A percentile compares a stretch with the other conserved stretches of the same genome.
These are phyloP conservation scores for Austroboletus niveus DNA, from an alignment of 1,284 basidiomycete genomes.

Conservation along the genomic window DNA sequence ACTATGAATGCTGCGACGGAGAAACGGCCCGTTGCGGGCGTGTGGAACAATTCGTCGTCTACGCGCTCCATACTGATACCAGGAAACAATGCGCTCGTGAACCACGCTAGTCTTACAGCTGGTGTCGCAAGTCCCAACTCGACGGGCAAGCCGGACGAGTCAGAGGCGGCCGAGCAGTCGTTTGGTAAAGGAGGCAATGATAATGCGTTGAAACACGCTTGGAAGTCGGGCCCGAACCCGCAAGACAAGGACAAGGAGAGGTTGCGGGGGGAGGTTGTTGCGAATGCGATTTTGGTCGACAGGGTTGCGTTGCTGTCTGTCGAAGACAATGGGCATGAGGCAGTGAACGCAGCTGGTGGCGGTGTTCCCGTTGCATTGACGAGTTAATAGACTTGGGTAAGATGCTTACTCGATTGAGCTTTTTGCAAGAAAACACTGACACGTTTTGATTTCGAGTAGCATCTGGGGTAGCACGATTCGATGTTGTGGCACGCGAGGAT, in stretches of 20 bases:
- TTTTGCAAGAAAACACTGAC: conserved; percentile 3
- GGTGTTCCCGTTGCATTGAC: conserved; percentile 21
- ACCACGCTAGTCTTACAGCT: conserved; percentile 32
- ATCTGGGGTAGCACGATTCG: conserved; percentile 7
- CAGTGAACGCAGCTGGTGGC: conserved; percentile 16
- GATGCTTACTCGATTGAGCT: neutral
- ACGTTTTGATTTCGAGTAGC: conserved; percentile 11
- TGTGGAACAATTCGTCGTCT: conserved; percentile 64
- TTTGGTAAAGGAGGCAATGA: conserved; percentile 50
- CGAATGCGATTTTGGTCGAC: conserved; percentile 36
- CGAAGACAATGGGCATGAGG: conserved; percentile 20
- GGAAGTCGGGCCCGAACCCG: neutral
- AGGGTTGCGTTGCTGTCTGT: conserved; percentile 28
- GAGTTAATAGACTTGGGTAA: conserved; percentile 28
- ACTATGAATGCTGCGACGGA: conserved; percentile 43
- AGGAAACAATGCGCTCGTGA: conserved; percentile 34
- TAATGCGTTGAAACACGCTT: conserved; percentile 30
- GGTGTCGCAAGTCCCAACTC: conserved; percentile 10
- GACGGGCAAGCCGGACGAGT: conserved; percentile 42
- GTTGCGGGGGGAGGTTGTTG: conserved; percentile 33
- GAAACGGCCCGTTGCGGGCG: conserved; percentile 57
- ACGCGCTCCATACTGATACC: conserved; percentile 54
- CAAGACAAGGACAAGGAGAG: conserved; percentile 35
- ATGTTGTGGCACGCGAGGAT: conserved; percentile 24
- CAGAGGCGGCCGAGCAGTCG: conserved; percentile 48